Conservation (phyloP, 164 flowering plant species). For the Stephania cephalantha region DNA sequence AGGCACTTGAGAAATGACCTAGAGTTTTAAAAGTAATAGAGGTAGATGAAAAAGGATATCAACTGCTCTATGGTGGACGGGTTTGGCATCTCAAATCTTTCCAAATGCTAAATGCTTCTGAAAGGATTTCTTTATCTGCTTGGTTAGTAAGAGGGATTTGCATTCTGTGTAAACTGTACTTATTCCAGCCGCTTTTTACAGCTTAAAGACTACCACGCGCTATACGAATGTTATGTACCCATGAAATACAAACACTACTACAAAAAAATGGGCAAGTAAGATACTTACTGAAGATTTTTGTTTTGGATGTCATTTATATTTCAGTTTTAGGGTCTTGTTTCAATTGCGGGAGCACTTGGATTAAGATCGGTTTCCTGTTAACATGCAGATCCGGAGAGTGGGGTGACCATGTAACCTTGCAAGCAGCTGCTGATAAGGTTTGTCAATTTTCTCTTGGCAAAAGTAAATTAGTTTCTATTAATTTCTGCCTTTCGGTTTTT, state of each 20-base stretch:
- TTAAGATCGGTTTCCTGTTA: conserved; percentile 13
- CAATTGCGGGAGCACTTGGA: conserved; percentile 1
- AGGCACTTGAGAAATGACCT: background rate
- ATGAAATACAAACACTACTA: conserved; percentile 57
- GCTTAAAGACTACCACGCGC: conserved; percentile 53
- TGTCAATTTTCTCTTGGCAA: background rate
- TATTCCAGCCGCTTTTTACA: conserved; percentile 27
- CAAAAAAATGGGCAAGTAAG: conserved; percentile 38
- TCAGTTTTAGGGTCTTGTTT: background rate
- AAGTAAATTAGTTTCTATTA: background rate
- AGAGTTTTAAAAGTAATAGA: background rate
- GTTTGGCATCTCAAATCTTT: background rate
- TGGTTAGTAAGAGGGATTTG: background rate
- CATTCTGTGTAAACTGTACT: background rate
- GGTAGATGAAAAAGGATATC: background rate
- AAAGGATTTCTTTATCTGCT: background rate
- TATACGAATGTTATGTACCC: conserved; percentile 55
- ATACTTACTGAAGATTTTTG: background rate
- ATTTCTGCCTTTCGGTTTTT: background rate
- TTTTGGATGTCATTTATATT: background rate
- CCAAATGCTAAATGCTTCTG: background rate
- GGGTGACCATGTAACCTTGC: conserved; percentile 93
- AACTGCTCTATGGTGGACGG: background rate
- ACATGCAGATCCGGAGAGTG: conserved; percentile 76
- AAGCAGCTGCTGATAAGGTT: conserved; percentile 95